phyloP scores from a whole-genome alignment of 345 rosid genomes.

The Salix suchowensis region DNA sequence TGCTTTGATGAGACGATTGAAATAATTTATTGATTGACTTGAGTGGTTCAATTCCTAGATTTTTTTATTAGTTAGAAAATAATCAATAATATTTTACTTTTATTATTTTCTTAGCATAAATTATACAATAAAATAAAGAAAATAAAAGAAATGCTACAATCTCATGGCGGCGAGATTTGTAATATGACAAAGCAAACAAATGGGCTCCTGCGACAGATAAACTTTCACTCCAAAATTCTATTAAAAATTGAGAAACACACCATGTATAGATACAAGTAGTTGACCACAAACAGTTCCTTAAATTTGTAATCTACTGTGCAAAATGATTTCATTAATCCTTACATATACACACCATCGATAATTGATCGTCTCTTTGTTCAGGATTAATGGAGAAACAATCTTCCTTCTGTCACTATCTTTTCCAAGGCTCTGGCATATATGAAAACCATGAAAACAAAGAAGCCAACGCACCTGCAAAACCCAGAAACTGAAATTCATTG shows the following conservation, averaged over 20 bases:
- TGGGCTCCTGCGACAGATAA: not conserved
- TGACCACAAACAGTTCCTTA: not conserved
- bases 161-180: not conserved
- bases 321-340: not conserved
- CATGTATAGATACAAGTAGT: not conserved
- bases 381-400: not conserved
- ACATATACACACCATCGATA: not conserved
- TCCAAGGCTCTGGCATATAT: not conserved
- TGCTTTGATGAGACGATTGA: too few species aligned
- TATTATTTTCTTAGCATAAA: too few species aligned
- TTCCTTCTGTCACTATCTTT: not conserved
- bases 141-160: not conserved
- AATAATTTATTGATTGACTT: too few species aligned
- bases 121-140: too few species aligned
- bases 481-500: not conserved
- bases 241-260: not conserved
- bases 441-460: not conserved
- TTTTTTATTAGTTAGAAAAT: too few species aligned
- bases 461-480: not conserved
- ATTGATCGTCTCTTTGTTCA: not conserved
- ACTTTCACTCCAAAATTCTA: not conserved
- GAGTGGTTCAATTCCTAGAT: too few species aligned
- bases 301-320: not conserved
- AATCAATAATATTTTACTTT: too few species aligned
- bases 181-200: not conserved